Conservation (phyloP, 345 rosid species). For the Linum trigynum region DNA sequence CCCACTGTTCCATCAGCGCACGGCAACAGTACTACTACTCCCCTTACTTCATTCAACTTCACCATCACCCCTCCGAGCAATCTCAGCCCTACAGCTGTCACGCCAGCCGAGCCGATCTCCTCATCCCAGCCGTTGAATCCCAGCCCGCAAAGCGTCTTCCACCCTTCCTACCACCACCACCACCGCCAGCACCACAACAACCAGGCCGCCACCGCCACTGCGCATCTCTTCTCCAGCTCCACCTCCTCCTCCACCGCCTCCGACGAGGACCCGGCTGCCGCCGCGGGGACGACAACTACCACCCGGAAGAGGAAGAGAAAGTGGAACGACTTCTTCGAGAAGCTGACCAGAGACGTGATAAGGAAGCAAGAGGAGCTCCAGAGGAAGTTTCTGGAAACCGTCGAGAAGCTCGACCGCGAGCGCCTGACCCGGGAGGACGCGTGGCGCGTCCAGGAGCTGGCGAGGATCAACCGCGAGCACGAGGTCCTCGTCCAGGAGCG, state of each 20-base stretch:
- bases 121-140: constrained; percentile 16
- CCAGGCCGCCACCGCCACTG: not conserved
- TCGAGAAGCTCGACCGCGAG: constrained; percentile 57
- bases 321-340: constrained; percentile 42
- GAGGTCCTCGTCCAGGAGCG: constrained; percentile 63
- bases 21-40: constrained; percentile 11
- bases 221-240: constrained; percentile 24
- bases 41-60: constrained; percentile 8
- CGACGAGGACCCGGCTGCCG: constrained; percentile 12
- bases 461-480: constrained; percentile 48
- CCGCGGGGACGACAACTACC: no score
- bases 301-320: constrained; percentile 49
- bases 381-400: constrained; percentile 47
- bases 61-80: not conserved
- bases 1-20: not conserved
- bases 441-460: constrained; percentile 58
- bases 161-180: constrained; percentile 20
- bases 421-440: constrained; percentile 60
- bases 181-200: constrained; percentile 1
- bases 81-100: constrained; percentile 5
- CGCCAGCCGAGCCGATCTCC: constrained; percentile 16
- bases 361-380: constrained; percentile 74
- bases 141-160: constrained; percentile 14
- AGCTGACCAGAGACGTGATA: constrained; percentile 51
- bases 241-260: constrained; percentile 34